Conservation (phyloP, 2,329 filamentous ascomycete genomes). For the Beauveria scarabaeidicola region DNA sequence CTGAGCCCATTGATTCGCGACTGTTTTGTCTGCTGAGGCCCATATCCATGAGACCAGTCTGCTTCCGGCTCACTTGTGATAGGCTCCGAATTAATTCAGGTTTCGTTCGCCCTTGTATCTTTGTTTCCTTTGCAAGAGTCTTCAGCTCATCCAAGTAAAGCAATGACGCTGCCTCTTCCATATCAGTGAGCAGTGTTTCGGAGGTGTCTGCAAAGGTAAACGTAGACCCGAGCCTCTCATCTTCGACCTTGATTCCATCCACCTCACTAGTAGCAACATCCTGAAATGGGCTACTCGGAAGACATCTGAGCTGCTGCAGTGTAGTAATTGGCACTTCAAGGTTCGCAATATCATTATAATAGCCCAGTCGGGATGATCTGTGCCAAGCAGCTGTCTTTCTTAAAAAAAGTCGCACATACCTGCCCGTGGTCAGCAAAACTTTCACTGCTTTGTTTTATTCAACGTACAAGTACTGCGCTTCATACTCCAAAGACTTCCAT, state of each 20-base stretch:
- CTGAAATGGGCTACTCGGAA: constrained; percentile 39
- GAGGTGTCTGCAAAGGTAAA: constrained; percentile 80
- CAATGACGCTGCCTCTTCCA: constrained; percentile 77
- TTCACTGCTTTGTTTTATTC: constrained; percentile 21
- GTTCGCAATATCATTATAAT: constrained; percentile 75
- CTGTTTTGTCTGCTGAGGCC: constrained; percentile 58
- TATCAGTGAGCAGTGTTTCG: constrained; percentile 59
- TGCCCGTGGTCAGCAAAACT: constrained; percentile 26
- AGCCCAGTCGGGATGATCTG: constrained; percentile 66
- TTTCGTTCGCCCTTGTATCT: constrained; percentile 83
- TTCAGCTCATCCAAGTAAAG: constrained; percentile 86
- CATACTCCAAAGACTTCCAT: constrained; percentile 69
- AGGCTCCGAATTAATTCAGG: constrained; percentile 68
- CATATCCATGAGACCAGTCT: constrained; percentile 64
- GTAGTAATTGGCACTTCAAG: constrained; percentile 54
- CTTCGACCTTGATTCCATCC: constrained; percentile 30
- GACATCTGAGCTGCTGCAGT: constrained; percentile 48
- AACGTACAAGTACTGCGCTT: constrained; percentile 76
- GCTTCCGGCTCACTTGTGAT: constrained; percentile 62
- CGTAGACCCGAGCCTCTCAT: constrained; percentile 37
- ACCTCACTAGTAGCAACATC: constrained; percentile 14
- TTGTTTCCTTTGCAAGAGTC: constrained; percentile 72
- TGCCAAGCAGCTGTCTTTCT: constrained; percentile 91
- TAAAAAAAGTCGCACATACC: constrained; percentile 86
- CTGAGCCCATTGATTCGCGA: constrained; percentile 43